Percentiles rank a stretch among this genome's conserved stretches.
Evolutionary conservation across 345 rosid genomes (phyloP).

Genomic region (Viola odorata): DNA sequence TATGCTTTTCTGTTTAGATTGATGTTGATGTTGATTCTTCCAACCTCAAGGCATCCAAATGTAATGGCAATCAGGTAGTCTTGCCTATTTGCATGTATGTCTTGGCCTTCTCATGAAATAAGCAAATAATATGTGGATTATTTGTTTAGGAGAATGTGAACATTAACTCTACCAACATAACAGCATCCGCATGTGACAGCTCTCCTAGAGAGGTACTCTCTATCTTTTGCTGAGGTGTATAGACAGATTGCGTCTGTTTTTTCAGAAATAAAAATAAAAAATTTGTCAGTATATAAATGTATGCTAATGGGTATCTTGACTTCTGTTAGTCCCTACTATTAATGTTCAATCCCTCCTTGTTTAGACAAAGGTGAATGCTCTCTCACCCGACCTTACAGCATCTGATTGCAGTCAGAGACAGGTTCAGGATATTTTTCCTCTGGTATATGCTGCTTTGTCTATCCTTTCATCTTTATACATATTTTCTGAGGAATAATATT

Average conservation of each 20-base stretch:
- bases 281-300: not conserved
- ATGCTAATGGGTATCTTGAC: not conserved
- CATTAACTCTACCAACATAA: conserved; percentile 8
- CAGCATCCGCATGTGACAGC: conserved; percentile 7
- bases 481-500: not conserved
- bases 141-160: conserved; percentile 10
- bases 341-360: not conserved
- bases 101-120: conserved; percentile 6
- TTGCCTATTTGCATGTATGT: no score
- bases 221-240: not conserved
- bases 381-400: not conserved
- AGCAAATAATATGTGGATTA: not conserved
- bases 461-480: not conserved
- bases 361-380: not conserved
- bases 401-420: conserved; percentile 6
- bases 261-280: not conserved
- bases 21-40: not conserved
- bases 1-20: not conserved
- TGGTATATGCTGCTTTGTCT: conserved; percentile 8
- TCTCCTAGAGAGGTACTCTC: not conserved
- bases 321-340: not conserved
- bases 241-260: not conserved
- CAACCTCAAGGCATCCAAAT: not conserved
- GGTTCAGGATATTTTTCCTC: conserved; percentile 14
- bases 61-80: not conserved